Percentiles rank a stretch among this genome's conserved stretches.
Conservation (phyloP, 305 asterid genomes). For the Fraxinus sp. region DNA sequence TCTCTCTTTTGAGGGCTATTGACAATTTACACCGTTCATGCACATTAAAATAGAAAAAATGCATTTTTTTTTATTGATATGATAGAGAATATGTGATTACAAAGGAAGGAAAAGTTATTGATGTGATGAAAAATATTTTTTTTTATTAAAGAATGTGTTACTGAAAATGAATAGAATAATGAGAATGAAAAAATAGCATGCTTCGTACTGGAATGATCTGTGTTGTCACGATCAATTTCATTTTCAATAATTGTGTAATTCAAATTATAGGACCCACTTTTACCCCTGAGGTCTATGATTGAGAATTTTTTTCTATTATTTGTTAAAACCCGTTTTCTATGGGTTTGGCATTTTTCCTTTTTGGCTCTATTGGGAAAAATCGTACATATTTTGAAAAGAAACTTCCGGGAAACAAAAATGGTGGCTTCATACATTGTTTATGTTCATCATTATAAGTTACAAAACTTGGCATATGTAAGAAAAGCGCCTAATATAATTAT, state of each 20-base stretch:
- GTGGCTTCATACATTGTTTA: background rate
- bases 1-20: background rate
- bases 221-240: constrained; percentile 21
- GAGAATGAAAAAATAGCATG: too few species aligned
- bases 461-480: too few species aligned
- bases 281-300: constrained; percentile 13
- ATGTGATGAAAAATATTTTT: too few species aligned
- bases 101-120: too few species aligned
- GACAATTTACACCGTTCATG: background rate
- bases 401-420: too few species aligned
- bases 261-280: constrained; percentile 27
- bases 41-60: too few species aligned
- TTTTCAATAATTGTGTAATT: constrained; percentile 20
- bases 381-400: constrained; percentile 23
- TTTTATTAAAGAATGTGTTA: too few species aligned
- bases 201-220: too few species aligned
- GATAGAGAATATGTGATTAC: too few species aligned
- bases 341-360: constrained; percentile 21
- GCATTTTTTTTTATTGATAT: too few species aligned
- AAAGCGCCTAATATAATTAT: too few species aligned
- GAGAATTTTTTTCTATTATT: background rate
- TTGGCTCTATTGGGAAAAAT: constrained; percentile 19
- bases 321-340: background rate
- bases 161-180: too few species aligned
- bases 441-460: background rate